Percentiles rank a stretch among this genome's conserved stretches.
phyloP scores from a whole-genome alignment of 1,284 basidiomycete genomes.

The Fomitopsis palustris region DNA sequence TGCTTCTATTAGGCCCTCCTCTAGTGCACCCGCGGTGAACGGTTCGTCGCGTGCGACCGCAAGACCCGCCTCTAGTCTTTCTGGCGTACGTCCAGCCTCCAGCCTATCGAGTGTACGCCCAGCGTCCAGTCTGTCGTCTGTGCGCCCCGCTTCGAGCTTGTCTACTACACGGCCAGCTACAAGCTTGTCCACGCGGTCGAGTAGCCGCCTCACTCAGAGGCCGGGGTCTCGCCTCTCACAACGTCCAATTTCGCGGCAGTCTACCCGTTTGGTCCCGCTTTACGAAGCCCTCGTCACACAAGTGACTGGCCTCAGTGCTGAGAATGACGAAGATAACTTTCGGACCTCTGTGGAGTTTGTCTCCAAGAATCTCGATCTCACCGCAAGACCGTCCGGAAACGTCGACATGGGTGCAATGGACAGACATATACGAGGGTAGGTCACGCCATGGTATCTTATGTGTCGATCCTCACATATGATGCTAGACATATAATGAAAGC shows the following conservation, averaged over 20 bases:
- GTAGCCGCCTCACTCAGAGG: conserved; percentile 38
- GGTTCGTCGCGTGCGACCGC: conserved; percentile 24
- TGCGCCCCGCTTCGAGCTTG: conserved; percentile 34
- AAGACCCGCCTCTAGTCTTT: conserved; percentile 34
- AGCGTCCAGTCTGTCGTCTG: conserved; percentile 23
- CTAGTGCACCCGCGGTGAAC: conserved; percentile 17
- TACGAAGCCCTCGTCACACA: conserved; percentile 56
- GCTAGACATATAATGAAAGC: conserved; percentile 58
- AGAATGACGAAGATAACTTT: conserved; percentile 42
- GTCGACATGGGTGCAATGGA: conserved; percentile 54
- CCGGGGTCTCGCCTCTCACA: conserved; percentile 51
- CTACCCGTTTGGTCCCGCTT: conserved; percentile 49
- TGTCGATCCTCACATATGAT: conserved; percentile 6
- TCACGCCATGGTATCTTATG: conserved; percentile 3
- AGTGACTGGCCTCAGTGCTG: conserved; percentile 36
- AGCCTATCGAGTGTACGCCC: conserved; percentile 16
- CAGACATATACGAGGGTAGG: conserved; percentile 56
- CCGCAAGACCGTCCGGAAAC: conserved; percentile 50
- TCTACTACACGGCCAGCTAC: conserved; percentile 15
- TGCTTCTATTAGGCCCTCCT: conserved; percentile 12
- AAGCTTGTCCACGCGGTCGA: conserved; percentile 28
- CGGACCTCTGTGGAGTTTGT: conserved; percentile 50
- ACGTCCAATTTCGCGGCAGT: conserved; percentile 44
- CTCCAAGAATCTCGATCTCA: conserved; percentile 44
- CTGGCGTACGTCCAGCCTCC: conserved; percentile 5